Evolutionary conservation across 176 grass and related monocot genomes (phyloP).

Genomic region (Metroxylon sagu): DNA sequence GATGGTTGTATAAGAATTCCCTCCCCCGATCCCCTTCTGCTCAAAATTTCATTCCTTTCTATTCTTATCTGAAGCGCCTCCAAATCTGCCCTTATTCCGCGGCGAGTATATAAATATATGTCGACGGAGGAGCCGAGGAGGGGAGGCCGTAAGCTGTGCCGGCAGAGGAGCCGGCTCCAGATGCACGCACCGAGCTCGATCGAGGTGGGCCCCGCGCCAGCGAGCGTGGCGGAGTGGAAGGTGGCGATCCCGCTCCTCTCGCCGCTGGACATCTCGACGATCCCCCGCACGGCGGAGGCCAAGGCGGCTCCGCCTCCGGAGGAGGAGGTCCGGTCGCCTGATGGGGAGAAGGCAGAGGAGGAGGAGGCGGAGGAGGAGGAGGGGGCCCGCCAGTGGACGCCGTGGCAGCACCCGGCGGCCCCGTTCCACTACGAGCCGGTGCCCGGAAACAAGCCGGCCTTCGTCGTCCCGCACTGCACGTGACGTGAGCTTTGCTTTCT

Average conservation of each 20-base stretch:
- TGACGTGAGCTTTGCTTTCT: neutral
- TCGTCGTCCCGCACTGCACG: constrained; percentile 21
- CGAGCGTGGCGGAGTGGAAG: constrained; percentile 21
- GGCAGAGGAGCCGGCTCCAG: constrained; percentile 31
- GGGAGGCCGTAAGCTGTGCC: neutral
- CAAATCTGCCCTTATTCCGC: neutral
- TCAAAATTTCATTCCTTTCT: neutral
- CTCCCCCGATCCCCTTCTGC: neutral
- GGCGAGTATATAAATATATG: no score
- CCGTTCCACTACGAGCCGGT: constrained; percentile 30
- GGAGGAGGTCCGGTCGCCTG: neutral
- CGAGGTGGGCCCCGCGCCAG: constrained; percentile 12
- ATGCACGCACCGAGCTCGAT: constrained; percentile 31
- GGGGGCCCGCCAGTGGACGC: neutral
- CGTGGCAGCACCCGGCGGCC: constrained; percentile 31
- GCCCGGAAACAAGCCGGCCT: constrained; percentile 12
- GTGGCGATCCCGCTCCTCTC: constrained; percentile 34
- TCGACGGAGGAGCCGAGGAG: no score
- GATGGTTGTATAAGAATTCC: neutral
- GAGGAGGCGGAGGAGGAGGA: neutral
- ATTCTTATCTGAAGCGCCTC: constrained; percentile 2
- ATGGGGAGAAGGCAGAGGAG: no score
- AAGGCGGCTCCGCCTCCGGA: constrained; percentile 9
- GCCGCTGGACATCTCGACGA: constrained; percentile 22
- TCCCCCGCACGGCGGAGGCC: neutral